A percentile compares a stretch with the other conserved stretches of the same genome.
Evolutionary conservation across 495 filamentous ascomycete species (phyloP).

Genomic region (Physcia stellaris): DNA sequence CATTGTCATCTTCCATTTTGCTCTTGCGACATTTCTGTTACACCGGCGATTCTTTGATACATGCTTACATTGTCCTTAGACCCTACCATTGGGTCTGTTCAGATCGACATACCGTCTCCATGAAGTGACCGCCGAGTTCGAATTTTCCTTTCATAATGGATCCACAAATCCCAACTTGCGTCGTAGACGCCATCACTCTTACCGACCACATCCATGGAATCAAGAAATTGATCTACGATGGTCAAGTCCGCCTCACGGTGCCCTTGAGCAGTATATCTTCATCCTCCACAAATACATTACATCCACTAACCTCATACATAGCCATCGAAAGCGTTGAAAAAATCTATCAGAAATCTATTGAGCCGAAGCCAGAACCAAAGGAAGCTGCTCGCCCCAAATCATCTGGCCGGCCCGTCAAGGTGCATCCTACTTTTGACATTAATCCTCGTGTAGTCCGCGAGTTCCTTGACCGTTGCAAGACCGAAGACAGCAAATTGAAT

Average conservation of each 20-base stretch:
- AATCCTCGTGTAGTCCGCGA: constrained; percentile 14
- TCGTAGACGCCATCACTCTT: constrained; percentile 59
- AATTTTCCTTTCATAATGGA: constrained; percentile 5
- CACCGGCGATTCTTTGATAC: no score
- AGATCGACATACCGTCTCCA: constrained; percentile 12
- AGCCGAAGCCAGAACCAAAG: constrained; percentile 9
- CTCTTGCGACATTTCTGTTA: no score
- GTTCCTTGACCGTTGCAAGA: constrained; percentile 10
- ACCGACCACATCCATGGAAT: constrained; percentile 56
- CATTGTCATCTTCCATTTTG: no score
- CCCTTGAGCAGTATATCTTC: constrained; percentile 49
- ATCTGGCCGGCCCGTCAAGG: constrained; percentile 11
- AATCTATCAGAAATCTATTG: constrained; percentile 13
- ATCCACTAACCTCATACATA: constrained; percentile 17
- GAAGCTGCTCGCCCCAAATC: constrained; percentile 10
- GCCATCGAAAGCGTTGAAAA: constrained; percentile 40
- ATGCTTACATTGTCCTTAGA: no score
- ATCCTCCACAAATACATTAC: neutral
- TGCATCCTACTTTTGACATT: constrained; percentile 14
- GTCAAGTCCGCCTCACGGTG: constrained; percentile 50
- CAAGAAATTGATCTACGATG: constrained; percentile 52
- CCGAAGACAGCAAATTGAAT: constrained; percentile 9
- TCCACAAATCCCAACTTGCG: constrained; percentile 38
- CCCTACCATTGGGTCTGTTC: constrained; percentile 9
- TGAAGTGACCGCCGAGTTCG: constrained; percentile 7